Base-by-base conservation (phyloP, 331 rosid genomes). In the Arachis monticola region DNA sequence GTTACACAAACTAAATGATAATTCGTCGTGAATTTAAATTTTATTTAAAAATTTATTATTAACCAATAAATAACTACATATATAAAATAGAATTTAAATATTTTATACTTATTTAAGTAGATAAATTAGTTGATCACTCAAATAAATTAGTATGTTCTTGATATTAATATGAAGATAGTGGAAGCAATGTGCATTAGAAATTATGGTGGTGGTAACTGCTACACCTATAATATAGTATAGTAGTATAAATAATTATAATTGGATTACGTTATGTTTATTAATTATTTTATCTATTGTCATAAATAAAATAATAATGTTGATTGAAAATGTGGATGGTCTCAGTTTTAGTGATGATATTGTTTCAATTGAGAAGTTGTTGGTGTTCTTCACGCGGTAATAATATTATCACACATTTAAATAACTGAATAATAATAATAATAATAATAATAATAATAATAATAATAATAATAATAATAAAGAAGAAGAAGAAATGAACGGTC, bases 141-240 rank as follows among this genome's bases (percentile, higher is more conserved):
- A 17, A 17, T 17, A 17, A 17, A 17, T 17, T 17, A 17, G 57
- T 62, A 60, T 56, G 47, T 41, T 42, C 38, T 30, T n/a, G 67
- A 13, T 64, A 70, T 41, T 52, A 31, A 41, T 62, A 60, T 78
- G 32, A 75, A 32, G 38, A 32, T 32, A 57, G 57, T 74, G 47
- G 67, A 38, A 45, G 22, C 47, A 61, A 61, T 53, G 32, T 79
- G 69, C 46, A 68, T 3, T 65, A 48, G 38, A 32, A 32, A 32
- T 32, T 32, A 32, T 32, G 55, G 63, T 67, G 77, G 74, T 38
- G 63, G 87, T 73, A 60, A 65, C 64, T 72, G 70, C 81, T 66
- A 42, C 2, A 75, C 55, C 8, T 64, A 59, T 50, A 72, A 32
- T 69, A 35, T 6, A 50, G 63, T 57, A 17, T 45, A 45, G 11